Base-by-base conservation (phyloP, 441 rosid genomes). In the Melastoma candidum region DNA sequence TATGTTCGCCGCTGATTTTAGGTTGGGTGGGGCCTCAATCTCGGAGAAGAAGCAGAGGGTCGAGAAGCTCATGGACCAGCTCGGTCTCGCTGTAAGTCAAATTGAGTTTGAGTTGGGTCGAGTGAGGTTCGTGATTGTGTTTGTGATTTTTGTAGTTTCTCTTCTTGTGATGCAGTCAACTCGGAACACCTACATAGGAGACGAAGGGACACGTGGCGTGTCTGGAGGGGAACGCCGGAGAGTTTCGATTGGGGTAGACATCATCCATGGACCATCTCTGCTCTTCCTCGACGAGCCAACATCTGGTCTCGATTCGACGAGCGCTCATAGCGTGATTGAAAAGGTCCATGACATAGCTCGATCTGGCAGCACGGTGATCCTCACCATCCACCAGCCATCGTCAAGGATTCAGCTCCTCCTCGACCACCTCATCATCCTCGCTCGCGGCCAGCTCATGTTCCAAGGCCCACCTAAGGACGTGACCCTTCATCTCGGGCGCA, bases 201-300 rank as follows among this genome's bases (percentile, higher is more conserved):
- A 83, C 12, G 86, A 78, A 67, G 84, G 82, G 25, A 78, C 74
- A 1, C 71, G 90, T 14, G 86, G 86, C 41, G 82, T 80, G 53
- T 83, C 90, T 0, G 86, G 86, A 14, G 90, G 90, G 0, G 90
- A 83, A 67, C 74, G 86, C 2, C 71, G 90, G 1, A 63, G 86
- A 39, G 86, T 83, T 9, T 80, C 86, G 2, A 83, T 83, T 0
- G 90, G 84, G 0, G 82, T 83, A 4, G 84, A 83, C 67, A 77
- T 83, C 54, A 83, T 83, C 63, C 90, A 83, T 2, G 84, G 86
- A 47, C 84, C 90, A 13, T 60, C 78, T 7, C 64, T 83, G 8
- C 78, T 83, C 17, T 80, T 83, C 61, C 75, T 83, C 0, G 90
- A 83, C 11, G 90, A 83, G 69, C 90, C 90, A 12, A 80, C 90